Base-by-base conservation (phyloP, 768 basidiomycete species). In the Lactifluus subvellereus region DNA sequence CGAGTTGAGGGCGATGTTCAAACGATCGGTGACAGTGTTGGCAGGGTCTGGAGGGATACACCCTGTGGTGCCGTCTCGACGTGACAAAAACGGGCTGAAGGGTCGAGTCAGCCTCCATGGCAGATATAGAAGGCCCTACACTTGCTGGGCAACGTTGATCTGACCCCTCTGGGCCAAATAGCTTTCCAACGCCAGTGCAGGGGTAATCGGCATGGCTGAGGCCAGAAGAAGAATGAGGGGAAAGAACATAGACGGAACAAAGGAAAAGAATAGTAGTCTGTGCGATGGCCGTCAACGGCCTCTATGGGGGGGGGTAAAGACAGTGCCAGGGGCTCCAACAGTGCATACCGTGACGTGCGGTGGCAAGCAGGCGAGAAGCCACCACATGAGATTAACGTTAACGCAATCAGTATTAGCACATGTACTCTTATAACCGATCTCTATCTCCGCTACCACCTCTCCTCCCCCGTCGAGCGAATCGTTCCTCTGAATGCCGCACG, bases 1-100 rank as follows among this genome's bases (percentile, higher is more conserved):
- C 5, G 84, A 80, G 61, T 81, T 83, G 50, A 91, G 79, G 40
- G 86, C 79, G 0, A 71, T 75, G 71, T 91, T 88, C 61, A 91
- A 72, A 20, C 87, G 82, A 70, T 84, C 80, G 4, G 88, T 85
- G 2, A 83, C 63, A 20, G 86, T 82, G 38, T 84, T 83, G 7
- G 78, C 74, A 6, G 89, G 86, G 66, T 84, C 77, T 22, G 87
- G 77, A n/a, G 75, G 59, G 30, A 74, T 69, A 65, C 75, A 76
- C 20, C 68, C 68, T 27, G 33, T 32, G 22, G 20, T 50, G 37
- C 53, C 57, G 10, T 10, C 32, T 49, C 50, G 43, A 56, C 10
- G 42, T 22, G 45, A 57, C 45, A 49, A 10, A 38, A 8, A 13
- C 4, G 54, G 63, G 16, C 62, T 64, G 27, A 20, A 30, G 11